These are phyloP conservation scores for Fusarium sp. DNA, from an alignment of 2,329 filamentous ascomycete genomes.

Conservation along the genomic window DNA sequence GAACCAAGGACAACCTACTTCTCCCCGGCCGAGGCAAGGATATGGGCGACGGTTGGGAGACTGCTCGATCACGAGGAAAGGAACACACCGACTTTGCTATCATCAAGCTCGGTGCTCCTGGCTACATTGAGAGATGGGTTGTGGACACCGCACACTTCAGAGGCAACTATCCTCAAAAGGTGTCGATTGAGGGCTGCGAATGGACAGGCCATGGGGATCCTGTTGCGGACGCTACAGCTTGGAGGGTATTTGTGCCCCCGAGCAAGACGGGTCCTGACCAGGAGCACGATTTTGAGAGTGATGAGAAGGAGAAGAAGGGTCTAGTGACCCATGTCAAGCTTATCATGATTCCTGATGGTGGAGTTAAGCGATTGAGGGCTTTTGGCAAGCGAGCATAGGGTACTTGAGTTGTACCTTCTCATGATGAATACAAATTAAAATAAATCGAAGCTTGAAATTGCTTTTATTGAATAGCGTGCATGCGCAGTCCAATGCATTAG, in stretches of 20 bases:
- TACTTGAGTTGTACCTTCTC: not conserved
- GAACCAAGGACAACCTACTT: slow-evolving; percentile 85
- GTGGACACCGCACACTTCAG: slow-evolving; percentile 88
- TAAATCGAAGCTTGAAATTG: not conserved
- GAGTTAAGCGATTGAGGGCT: slow-evolving; percentile 85
- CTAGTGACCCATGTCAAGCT: slow-evolving; percentile 88
- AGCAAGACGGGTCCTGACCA: slow-evolving; percentile 80
- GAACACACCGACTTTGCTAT: slow-evolving; percentile 87
- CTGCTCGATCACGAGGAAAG: slow-evolving; percentile 78
- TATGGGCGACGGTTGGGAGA: slow-evolving; percentile 94
- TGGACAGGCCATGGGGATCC: slow-evolving; percentile 70
- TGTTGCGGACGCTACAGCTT: slow-evolving; percentile 69
- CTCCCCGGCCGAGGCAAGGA: slow-evolving; percentile 84
- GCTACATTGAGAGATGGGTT: slow-evolving; percentile 75
- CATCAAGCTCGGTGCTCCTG: slow-evolving; percentile 78
- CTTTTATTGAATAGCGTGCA: not conserved
- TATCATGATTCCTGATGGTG: slow-evolving; percentile 93
- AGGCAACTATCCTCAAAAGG: slow-evolving; percentile 86
- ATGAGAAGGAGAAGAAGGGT: slow-evolving; percentile 70
- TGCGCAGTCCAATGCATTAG: slow-evolving; percentile 1
- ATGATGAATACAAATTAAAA: slow-evolving; percentile 18
- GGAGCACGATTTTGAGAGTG: slow-evolving; percentile 76
- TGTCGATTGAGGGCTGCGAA: slow-evolving; percentile 75
- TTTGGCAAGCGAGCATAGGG: slow-evolving; percentile 55
- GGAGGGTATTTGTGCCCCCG: slow-evolving; percentile 76